Percentiles rank a stretch among this genome's conserved stretches.
Conservation (phyloP, 1,139 yeast species). For the Hansenula anomala region DNA sequence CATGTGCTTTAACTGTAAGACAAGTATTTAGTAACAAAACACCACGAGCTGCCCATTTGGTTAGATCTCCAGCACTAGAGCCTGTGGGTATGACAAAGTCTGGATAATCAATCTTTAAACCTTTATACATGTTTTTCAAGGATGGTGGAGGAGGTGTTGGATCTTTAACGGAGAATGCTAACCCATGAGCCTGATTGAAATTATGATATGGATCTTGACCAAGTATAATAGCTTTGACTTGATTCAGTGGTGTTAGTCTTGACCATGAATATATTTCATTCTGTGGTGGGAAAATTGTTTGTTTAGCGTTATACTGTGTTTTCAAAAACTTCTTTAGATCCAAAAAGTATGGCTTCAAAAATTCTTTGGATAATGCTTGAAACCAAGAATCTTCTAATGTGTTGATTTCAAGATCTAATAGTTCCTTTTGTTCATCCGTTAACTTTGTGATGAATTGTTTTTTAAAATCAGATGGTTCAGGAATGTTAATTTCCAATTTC, state of each 20-base stretch:
- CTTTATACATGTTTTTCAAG: constrained; percentile 79
- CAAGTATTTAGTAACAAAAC: constrained; percentile 85
- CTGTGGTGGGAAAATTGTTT: constrained; percentile 67
- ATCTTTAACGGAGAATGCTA: constrained; percentile 85
- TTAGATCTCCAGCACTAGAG: constrained; percentile 55
- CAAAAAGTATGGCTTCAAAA: constrained; percentile 85
- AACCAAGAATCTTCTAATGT: constrained; percentile 81
- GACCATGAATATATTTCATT: constrained; percentile 91
- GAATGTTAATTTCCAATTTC: too few relatives aligned
- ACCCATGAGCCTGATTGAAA: constrained; percentile 89
- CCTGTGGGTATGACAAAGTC: constrained; percentile 55
- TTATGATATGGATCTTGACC: constrained; percentile 99
- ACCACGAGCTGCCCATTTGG: constrained; percentile 86
- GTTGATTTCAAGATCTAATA: constrained; percentile 63
- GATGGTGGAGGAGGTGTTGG: constrained; percentile 92
- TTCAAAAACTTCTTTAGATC: constrained; percentile 57
- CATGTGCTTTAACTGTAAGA: constrained; percentile 88
- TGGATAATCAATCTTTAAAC: constrained; percentile 67
- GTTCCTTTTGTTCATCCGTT: constrained; percentile 43
- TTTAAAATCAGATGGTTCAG: constrained; percentile 9
- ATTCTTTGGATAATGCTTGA: constrained; percentile 57
- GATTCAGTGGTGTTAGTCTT: constrained; percentile 70
- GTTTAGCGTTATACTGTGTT: constrained; percentile 28
- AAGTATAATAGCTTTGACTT: constrained; percentile 71
- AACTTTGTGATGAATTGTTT: constrained; percentile 48